A percentile compares a stretch with the other conserved stretches of the same genome.
These are phyloP conservation scores for Vanilla planifolia DNA, from an alignment of 106 monocot genomes.

Conservation along the genomic window DNA sequence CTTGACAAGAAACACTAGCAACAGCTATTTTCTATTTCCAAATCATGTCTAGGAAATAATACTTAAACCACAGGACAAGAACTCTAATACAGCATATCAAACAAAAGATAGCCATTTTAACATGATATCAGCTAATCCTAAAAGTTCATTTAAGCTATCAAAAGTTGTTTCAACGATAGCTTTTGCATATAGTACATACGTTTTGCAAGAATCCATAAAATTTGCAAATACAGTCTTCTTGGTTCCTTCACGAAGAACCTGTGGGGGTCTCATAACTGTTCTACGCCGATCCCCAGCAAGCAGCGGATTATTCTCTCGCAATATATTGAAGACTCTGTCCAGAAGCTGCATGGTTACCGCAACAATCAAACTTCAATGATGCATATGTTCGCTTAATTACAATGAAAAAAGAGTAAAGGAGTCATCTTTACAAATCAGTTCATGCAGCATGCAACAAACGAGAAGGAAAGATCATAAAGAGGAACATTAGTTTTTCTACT, in stretches of 20 bases:
- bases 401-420: neutral
- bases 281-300: slow-evolving; percentile 89
- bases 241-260: slow-evolving; percentile 95
- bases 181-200: slow-evolving; percentile 22
- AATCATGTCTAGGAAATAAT: no score
- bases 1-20: no score
- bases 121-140: no score
- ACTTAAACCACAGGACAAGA: no score
- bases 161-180: neutral
- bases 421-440: neutral
- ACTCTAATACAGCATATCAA: no score
- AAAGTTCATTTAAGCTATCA: no score
- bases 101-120: no score
- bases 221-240: slow-evolving; percentile 98
- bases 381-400: no score
- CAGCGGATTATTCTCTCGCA: slow-evolving; percentile 87
- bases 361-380: neutral
- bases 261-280: slow-evolving; percentile 94
- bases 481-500: no score
- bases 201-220: slow-evolving; percentile 93
- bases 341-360: slow-evolving; percentile 49
- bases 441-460: neutral
- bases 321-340: slow-evolving; percentile 86
- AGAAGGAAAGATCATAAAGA: no score
- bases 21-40: no score